phyloP scores from a whole-genome alignment of 106 monocot genomes.

The Platanthera zijinensis region DNA sequence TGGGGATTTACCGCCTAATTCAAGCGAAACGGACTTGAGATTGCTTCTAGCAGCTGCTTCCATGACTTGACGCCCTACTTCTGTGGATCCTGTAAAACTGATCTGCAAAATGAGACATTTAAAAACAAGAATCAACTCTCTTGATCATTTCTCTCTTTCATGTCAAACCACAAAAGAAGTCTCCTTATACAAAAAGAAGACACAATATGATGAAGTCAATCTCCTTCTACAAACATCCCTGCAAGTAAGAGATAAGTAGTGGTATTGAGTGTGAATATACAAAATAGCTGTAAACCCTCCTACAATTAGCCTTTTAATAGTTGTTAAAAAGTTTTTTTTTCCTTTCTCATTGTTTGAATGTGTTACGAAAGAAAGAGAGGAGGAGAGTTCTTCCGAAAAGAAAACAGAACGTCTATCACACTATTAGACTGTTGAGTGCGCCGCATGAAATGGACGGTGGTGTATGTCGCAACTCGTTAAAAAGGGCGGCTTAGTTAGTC shows the following conservation, averaged over 20 bases:
- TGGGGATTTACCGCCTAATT: conserved; percentile 48
- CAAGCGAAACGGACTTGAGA: conserved; percentile 43
- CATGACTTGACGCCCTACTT: conserved; percentile 40
- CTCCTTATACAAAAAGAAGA: neutral
- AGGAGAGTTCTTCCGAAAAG: too few relatives aligned
- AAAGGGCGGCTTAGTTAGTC: too few relatives aligned
- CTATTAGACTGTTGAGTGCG: too few relatives aligned
- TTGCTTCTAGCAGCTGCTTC: conserved; percentile 54
- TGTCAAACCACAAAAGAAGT: neutral
- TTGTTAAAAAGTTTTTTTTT: neutral
- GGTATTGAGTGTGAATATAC: too few relatives aligned
- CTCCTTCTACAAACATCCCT: neutral
- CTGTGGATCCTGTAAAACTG: conserved; percentile 52
- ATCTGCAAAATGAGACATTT: conserved; percentile 14
- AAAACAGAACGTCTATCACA: too few relatives aligned
- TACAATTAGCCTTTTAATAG: neutral
- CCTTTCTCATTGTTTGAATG: neutral
- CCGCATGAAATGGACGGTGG: too few relatives aligned
- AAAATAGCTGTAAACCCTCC: neutral
- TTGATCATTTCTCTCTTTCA: too few relatives aligned
- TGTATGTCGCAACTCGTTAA: too few relatives aligned
- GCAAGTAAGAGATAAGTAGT: neutral
- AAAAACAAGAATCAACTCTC: neutral
- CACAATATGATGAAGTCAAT: neutral
- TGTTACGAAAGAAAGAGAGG: neutral